Conservation (phyloP, 2,329 filamentous ascomycete genomes). For the Colletotrichum godetiae region DNA sequence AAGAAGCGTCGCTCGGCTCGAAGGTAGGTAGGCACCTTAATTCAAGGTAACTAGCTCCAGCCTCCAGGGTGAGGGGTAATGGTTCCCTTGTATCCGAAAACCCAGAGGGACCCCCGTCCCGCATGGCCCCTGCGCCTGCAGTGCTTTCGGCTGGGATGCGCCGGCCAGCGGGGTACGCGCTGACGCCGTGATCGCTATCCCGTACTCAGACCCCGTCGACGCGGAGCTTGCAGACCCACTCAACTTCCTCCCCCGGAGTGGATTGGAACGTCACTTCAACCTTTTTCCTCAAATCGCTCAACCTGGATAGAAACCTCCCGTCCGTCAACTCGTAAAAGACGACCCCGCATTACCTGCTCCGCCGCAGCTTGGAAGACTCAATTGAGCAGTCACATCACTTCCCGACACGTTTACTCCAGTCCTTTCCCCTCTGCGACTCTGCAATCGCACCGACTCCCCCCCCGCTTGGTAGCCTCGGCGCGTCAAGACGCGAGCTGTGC, state of each 20-base stretch:
- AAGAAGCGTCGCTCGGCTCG: neutral
- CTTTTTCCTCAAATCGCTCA: neutral
- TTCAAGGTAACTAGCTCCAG: neutral
- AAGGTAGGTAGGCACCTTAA: no score
- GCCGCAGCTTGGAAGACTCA: neutral
- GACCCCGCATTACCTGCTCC: neutral
- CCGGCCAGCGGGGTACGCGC: neutral
- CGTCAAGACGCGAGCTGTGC: neutral
- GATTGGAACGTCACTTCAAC: constrained; percentile 13
- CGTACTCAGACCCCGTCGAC: neutral
- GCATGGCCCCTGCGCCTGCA: constrained; percentile 21
- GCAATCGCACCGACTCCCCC: neutral
- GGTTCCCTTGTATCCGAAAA: neutral
- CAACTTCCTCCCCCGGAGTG: neutral
- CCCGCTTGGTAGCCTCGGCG: no score
- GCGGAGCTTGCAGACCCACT: constrained; percentile 11
- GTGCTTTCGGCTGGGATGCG: neutral
- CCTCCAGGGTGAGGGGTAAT: neutral
- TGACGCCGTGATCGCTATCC: neutral
- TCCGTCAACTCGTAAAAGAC: neutral
- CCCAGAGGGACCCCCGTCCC: neutral
- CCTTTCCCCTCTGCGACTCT: neutral
- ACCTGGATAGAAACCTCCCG: neutral
- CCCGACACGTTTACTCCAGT: no score
- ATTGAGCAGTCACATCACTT: neutral